Base-by-base conservation (phyloP, 1,284 basidiomycete species). In the Omphalotus olearius region DNA sequence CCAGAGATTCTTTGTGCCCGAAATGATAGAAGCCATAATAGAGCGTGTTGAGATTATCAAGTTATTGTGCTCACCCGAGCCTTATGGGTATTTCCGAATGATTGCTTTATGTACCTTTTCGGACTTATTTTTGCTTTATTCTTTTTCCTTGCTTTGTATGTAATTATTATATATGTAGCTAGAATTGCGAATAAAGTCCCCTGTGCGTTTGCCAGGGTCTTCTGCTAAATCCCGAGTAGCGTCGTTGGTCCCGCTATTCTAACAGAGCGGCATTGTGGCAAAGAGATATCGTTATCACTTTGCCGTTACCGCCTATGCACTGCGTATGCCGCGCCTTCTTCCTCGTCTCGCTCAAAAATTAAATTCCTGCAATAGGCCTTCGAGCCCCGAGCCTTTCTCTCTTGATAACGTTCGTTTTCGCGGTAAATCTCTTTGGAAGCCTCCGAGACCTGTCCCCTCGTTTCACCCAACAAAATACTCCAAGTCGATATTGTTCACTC, bases 401-500 rank as follows among this genome's bases (percentile, higher is more conserved):
- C 25, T 49, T 18, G 18, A 52, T 37, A 38, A 18, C 17, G 11
- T 33, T 14, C 39, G 43, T 16, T 41, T 28, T 25, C 53, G 80
- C 75, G 82, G 76, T 47, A 69, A 66, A 26, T 77, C 75, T 1
- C 58, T 74, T 3, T 63, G 67, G 55, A 68, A 63, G 51, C 68
- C 72, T 1, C 55, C 69, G 2, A 73, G 69, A 3, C 62, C 63
- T 17, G 47, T 47, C 7, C 75, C 77, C 11, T 75, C 77, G 6
- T 77, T 78, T 53, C 63, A 70, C 37, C 66, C 70, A 7, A 60
- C 61, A 7, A 64, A 71, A 42, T 66, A 83, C 55, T 59, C 66
- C 16, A 70, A 66, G 43, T 88, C 85, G n/a, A 73, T 87, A 51
- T 63, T 88, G 14, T 69, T 87, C 37, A 69, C 76, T 46, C 58